Evolutionary conservation across 2,329 filamentous ascomycete species (phyloP).

Genomic region (Hymenoscyphus albidus): DNA sequence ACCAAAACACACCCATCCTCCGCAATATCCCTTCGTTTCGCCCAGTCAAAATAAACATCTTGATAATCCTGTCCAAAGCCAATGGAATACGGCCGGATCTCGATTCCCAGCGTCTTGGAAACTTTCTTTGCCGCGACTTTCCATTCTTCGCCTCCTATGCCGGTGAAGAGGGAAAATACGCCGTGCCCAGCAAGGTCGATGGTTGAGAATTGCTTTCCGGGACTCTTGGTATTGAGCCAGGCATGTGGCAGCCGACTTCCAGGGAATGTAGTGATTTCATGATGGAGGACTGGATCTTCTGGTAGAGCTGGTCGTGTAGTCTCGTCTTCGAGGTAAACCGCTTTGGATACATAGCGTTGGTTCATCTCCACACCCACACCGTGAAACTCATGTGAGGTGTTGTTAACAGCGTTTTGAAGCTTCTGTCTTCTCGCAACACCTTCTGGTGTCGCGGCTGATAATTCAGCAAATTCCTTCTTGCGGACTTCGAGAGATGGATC

Average conservation of each 20-base stretch:
- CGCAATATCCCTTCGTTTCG: conserved; percentile 46
- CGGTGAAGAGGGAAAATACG: conserved; percentile 47
- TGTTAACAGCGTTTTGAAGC: conserved; percentile 41
- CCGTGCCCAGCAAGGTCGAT: conserved; percentile 58
- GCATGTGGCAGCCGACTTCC: conserved; percentile 58
- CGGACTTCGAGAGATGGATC: conserved; percentile 40
- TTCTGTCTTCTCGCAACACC: conserved; percentile 39
- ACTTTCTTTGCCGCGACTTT: conserved; percentile 44
- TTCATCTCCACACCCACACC: conserved; percentile 58
- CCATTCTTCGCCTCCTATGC: conserved; percentile 55
- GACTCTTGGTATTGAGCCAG: conserved; percentile 52
- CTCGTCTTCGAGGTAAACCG: conserved; percentile 45
- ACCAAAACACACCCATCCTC: conserved; percentile 57
- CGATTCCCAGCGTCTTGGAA: conserved; percentile 39
- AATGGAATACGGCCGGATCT: conserved; percentile 48
- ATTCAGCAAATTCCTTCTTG: conserved; percentile 38
- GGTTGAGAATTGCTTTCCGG: conserved; percentile 48
- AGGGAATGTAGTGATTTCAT: conserved; percentile 51
- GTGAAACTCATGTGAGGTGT: conserved; percentile 48
- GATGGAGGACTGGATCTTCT: conserved; percentile 41
- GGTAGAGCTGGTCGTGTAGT: conserved; percentile 26
- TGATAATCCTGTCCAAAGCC: conserved; percentile 57
- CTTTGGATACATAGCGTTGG: conserved; percentile 48
- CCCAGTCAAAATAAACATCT: conserved; percentile 61
- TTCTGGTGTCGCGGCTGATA: conserved; percentile 37